Evolutionary conservation across 257 asterid genomes (phyloP).

Genomic region (Orobanche coerulescens): DNA sequence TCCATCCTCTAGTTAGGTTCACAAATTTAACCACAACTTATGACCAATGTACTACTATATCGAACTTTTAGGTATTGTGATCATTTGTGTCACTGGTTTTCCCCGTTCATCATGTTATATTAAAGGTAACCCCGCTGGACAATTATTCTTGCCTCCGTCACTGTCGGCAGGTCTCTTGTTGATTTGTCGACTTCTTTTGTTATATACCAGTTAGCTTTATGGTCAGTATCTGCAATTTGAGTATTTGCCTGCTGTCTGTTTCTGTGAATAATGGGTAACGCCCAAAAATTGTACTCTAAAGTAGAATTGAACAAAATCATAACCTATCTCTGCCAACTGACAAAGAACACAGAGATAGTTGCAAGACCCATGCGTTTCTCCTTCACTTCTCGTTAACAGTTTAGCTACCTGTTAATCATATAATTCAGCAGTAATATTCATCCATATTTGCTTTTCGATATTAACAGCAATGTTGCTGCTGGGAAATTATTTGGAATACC

Average conservation of each 20-base stretch:
- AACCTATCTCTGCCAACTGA: neutral
- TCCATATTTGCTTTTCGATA: slow-evolving; percentile 21
- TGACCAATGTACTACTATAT: too few relatives aligned
- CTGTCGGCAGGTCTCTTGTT: neutral
- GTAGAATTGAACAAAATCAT: neutral
- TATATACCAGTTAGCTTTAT: slow-evolving; percentile 9
- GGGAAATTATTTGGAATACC: slow-evolving; percentile 97
- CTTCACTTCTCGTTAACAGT: neutral
- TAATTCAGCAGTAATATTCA: slow-evolving; percentile 6
- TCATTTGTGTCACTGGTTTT: too few relatives aligned
- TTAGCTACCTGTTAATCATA: slow-evolving; percentile 15
- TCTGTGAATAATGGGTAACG: neutral
- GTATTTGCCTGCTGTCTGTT: neutral
- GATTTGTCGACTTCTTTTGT: neutral
- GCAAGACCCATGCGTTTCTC: neutral
- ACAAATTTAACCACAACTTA: too few relatives aligned
- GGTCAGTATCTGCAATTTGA: neutral
- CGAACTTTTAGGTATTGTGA: too few relatives aligned
- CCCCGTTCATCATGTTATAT: too few relatives aligned
- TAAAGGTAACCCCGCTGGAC: too few relatives aligned
- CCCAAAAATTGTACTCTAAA: neutral
- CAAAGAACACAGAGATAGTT: neutral
- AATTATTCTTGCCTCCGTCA: too few relatives aligned
- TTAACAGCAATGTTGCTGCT: slow-evolving; percentile 87
- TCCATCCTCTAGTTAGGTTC: too few relatives aligned